A percentile compares a stretch with the other conserved stretches of the same genome.
Evolutionary conservation across 176 grass and related monocot species (phyloP).

Genomic region (Saccharum officinarum): DNA sequence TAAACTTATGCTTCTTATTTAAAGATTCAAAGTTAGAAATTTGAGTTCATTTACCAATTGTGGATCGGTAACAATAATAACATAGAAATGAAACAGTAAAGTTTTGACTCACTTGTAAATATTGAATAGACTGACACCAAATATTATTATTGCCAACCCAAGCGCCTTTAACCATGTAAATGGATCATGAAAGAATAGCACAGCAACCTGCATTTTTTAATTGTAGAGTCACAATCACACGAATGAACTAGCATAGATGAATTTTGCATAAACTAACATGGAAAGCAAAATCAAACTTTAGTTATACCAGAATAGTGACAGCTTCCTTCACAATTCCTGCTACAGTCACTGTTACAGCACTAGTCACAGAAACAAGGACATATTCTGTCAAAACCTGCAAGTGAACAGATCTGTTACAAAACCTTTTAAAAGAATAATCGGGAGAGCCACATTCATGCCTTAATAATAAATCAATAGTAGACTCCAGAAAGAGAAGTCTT

Average conservation of each 20-base stretch:
- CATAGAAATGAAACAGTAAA: constrained; percentile 9
- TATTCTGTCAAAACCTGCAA: constrained; percentile 98
- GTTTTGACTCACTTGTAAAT: constrained; percentile 83
- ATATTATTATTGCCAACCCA: constrained; percentile 71
- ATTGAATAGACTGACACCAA: constrained; percentile 91
- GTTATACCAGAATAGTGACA: constrained; percentile 91
- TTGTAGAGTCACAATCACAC: neutral
- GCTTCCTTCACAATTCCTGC: constrained; percentile 95
- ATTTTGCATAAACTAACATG: neutral
- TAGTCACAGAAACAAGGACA: constrained; percentile 90
- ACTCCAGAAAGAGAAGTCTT: neutral
- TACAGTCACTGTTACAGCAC: constrained; percentile 93
- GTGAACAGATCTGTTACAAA: constrained; percentile 7
- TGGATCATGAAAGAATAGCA: constrained; percentile 85
- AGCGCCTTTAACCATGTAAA: constrained; percentile 97
- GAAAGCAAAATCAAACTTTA: constrained; percentile 1
- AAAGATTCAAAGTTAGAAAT: constrained; percentile 20
- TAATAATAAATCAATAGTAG: neutral
- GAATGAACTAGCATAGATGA: constrained; percentile 24
- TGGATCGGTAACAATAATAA: neutral
- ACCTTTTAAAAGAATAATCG: constrained; percentile 12
- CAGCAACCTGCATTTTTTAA: constrained; percentile 68
- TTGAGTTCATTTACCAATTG: neutral
- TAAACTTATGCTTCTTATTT: neutral
- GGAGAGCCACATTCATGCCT: neutral